Conservation (phyloP, 805 yeast species). For the Teunomyces kruisii region DNA sequence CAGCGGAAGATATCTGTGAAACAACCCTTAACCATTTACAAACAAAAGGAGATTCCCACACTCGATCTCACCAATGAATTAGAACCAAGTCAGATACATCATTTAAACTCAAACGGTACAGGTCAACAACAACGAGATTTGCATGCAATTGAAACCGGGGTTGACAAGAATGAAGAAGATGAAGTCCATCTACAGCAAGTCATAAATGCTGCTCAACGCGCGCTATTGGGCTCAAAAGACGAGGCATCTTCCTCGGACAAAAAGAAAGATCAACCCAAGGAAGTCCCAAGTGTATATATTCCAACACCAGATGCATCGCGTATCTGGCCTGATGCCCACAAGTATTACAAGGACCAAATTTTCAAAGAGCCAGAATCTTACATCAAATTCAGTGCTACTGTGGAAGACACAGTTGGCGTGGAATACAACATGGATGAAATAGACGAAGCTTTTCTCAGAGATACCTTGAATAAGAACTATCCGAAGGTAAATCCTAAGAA, state of each 20-base stretch:
- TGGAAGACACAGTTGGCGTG: conserved; percentile 90
- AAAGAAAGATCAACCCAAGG: conserved; percentile 13
- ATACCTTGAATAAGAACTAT: conserved; percentile 36
- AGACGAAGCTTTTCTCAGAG: conserved; percentile 67
- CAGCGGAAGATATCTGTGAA: conserved; percentile 94
- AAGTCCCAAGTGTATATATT: conserved; percentile 54
- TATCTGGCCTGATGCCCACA: conserved; percentile 73
- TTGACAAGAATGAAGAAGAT: conserved; percentile 95
- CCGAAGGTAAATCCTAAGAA: conserved; percentile 21
- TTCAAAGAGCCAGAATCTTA: conserved; percentile 76
- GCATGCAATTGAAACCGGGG: conserved; percentile 94
- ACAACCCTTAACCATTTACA: conserved; percentile 74
- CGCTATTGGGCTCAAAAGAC: conserved; percentile 41
- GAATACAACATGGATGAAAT: conserved; percentile 87
- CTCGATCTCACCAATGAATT: conserved; percentile 50
- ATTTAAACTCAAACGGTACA: conserved; percentile 36
- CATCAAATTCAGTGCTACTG: conserved; percentile 88
- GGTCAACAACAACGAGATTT: conserved; percentile 82
- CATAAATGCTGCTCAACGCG: conserved; percentile 73
- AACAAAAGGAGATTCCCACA: conserved; percentile 78
- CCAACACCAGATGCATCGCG: conserved; percentile 96
- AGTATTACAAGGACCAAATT: conserved; percentile 61
- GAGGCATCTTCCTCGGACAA: conserved; percentile 4
- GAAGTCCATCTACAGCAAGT: conserved; percentile 95
- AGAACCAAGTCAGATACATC: conserved; percentile 44